Evolutionary conservation across 202 grass and related monocot genomes (phyloP).

Genomic region (Hordeum pubiflorum): DNA sequence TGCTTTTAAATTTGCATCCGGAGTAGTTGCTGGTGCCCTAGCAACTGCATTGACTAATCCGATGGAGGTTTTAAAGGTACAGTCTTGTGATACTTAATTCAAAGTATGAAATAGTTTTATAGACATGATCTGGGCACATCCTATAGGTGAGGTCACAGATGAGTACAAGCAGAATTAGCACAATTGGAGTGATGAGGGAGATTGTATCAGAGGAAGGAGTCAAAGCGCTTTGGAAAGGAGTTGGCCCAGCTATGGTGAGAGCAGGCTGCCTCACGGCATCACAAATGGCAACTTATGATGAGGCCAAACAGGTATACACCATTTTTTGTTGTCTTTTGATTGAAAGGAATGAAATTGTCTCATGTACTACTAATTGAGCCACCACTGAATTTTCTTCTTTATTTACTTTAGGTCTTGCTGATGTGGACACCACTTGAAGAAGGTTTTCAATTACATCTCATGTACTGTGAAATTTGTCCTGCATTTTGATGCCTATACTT

Average conservation of each 20-base stretch:
- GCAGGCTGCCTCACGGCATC: constrained; percentile 87
- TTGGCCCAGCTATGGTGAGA: constrained; percentile 92
- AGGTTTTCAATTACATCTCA: constrained; percentile 86
- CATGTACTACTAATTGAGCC: neutral
- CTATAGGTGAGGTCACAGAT: constrained; percentile 78
- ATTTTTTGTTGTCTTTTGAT: neutral
- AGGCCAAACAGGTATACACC: constrained; percentile 69
- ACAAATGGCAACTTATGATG: constrained; percentile 92
- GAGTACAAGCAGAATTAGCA: constrained; percentile 48
- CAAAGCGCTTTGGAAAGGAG: constrained; percentile 91
- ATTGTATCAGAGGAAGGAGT: constrained; percentile 74
- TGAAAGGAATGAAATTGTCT: neutral
- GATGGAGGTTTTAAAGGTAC: constrained; percentile 83
- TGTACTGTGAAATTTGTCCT: constrained; percentile 53
- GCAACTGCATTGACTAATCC: constrained; percentile 86
- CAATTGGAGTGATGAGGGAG: constrained; percentile 54
- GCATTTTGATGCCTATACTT: constrained; percentile 30
- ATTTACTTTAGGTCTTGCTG: constrained; percentile 58
- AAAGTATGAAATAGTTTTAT: constrained; percentile 5
- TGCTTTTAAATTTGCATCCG: constrained; percentile 72
- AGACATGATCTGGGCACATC: constrained; percentile 5
- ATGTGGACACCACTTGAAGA: constrained; percentile 75
- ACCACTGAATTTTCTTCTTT: constrained; percentile 1
- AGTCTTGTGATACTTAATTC: neutral
- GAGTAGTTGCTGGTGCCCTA: constrained; percentile 66